A percentile compares a stretch with the other conserved stretches of the same genome.
Evolutionary conservation across 495 filamentous ascomycete species (phyloP).

Genomic region (Pyrenula aspistea): DNA sequence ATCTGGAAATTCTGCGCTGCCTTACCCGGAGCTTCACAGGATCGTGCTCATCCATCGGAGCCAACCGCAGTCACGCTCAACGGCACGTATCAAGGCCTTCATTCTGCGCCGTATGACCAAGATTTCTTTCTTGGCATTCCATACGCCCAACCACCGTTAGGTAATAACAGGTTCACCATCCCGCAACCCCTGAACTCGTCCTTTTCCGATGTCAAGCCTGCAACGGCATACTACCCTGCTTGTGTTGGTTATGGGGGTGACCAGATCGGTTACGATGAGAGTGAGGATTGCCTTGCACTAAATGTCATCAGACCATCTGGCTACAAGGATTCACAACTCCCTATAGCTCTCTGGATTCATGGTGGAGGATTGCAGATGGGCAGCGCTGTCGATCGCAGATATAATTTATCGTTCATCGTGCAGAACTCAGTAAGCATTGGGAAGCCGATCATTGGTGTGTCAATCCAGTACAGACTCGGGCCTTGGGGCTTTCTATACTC

Average conservation of each 20-base stretch:
- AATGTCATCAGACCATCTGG: slow-evolving; percentile 24
- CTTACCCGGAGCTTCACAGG: background rate
- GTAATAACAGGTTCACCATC: slow-evolving; percentile 32
- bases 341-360: slow-evolving; percentile 17
- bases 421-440: slow-evolving; percentile 35
- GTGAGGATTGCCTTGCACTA: slow-evolving; percentile 24
- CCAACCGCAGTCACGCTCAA: slow-evolving; percentile 17
- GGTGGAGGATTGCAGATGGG: slow-evolving; percentile 16
- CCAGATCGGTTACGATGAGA: slow-evolving; percentile 6
- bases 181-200: slow-evolving; percentile 32
- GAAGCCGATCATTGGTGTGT: slow-evolving; percentile 49
- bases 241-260: slow-evolving; percentile 32
- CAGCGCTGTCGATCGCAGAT: slow-evolving; percentile 16
- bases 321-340: slow-evolving; percentile 18
- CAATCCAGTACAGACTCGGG: slow-evolving; percentile 45
- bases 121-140: slow-evolving; percentile 45
- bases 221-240: slow-evolving; percentile 35
- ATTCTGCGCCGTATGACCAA: slow-evolving; percentile 28
- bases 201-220: slow-evolving; percentile 23
- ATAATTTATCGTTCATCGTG: slow-evolving; percentile 40
- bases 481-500: slow-evolving; percentile 40
- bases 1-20: background rate
- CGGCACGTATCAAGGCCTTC: slow-evolving; percentile 30
- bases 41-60: background rate
- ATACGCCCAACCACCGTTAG: slow-evolving; percentile 38